Conservation (phyloP, 31 red algal genomes). For the Asparagopsis taxiformis region DNA sequence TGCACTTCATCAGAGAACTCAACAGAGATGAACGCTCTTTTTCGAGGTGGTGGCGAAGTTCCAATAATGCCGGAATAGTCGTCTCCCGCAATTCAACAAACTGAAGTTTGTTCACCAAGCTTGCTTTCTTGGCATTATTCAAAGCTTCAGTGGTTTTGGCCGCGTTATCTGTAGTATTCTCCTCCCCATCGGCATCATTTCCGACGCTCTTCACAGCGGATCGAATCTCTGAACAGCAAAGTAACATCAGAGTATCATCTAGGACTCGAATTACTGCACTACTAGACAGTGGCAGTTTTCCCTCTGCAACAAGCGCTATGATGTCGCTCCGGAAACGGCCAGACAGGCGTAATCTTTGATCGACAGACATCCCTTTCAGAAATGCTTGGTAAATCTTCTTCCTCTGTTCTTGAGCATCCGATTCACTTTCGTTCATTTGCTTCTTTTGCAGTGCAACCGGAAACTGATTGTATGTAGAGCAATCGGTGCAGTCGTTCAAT, state of each 20-base stretch:
- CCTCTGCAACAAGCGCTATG: constrained; percentile 31
- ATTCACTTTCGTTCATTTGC: not conserved
- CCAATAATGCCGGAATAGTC: constrained; percentile 43
- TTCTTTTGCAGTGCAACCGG: not conserved
- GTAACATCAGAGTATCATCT: constrained; percentile 23
- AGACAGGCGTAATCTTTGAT: constrained; percentile 27
- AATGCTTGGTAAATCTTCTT: constrained; percentile 37
- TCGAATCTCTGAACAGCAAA: constrained; percentile 3
- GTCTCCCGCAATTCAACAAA: constrained; percentile 43
- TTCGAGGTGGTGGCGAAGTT: constrained; percentile 37
- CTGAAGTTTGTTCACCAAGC: constrained; percentile 41
- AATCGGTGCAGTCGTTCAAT: constrained; percentile 53
- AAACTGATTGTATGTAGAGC: constrained; percentile 16
- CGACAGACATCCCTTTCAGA: constrained; percentile 31
- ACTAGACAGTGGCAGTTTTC: constrained; percentile 28
- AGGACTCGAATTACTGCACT: constrained; percentile 13
- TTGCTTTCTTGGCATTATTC: constrained; percentile 27
- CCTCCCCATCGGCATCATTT: constrained; percentile 5
- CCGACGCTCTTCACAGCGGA: not conserved
- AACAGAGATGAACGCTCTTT: constrained; percentile 40
- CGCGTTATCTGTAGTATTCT: not conserved
- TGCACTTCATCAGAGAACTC: constrained; percentile 24
- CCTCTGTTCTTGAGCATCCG: constrained; percentile 7
- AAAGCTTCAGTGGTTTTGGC: constrained; percentile 1
- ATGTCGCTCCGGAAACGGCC: constrained; percentile 46